A percentile compares a stretch with the other conserved stretches of the same genome.
Conservation (phyloP, 2,329 filamentous ascomycete genomes). For the Alternaria sp. region DNA sequence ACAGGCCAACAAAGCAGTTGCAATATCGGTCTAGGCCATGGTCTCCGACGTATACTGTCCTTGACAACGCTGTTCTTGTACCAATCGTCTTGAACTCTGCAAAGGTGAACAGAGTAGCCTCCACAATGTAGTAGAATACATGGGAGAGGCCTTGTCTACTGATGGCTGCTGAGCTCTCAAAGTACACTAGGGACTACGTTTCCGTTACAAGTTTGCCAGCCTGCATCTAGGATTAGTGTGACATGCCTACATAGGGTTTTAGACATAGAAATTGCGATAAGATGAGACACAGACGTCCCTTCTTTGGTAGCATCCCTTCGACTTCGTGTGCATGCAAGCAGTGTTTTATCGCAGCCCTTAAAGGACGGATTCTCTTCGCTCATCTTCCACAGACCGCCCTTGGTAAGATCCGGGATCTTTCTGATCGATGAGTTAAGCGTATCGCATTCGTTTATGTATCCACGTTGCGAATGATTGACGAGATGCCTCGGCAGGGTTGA, state of each 20-base stretch:
- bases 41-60: background rate
- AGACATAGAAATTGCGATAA: background rate
- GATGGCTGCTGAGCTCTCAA: slow-evolving; percentile 19
- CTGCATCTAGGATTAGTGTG: background rate
- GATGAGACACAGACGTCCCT: background rate
- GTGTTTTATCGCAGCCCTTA: slow-evolving; percentile 8
- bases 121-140: slow-evolving; percentile 18
- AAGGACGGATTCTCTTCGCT: background rate
- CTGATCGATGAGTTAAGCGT: background rate
- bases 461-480: background rate
- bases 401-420: background rate
- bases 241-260: background rate
- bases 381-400: background rate
- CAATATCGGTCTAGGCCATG: background rate
- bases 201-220: slow-evolving; percentile 17
- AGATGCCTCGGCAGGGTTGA: background rate
- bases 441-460: background rate
- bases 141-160: slow-evolving; percentile 13
- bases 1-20: background rate
- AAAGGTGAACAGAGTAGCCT: background rate
- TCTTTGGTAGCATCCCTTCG: background rate
- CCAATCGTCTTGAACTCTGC: background rate
- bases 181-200: slow-evolving; percentile 22
- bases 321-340: slow-evolving; percentile 9
- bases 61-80: background rate